Evolutionary conservation across 108 stramenopile species (phyloP).

Genomic region (Parmales sp.): DNA sequence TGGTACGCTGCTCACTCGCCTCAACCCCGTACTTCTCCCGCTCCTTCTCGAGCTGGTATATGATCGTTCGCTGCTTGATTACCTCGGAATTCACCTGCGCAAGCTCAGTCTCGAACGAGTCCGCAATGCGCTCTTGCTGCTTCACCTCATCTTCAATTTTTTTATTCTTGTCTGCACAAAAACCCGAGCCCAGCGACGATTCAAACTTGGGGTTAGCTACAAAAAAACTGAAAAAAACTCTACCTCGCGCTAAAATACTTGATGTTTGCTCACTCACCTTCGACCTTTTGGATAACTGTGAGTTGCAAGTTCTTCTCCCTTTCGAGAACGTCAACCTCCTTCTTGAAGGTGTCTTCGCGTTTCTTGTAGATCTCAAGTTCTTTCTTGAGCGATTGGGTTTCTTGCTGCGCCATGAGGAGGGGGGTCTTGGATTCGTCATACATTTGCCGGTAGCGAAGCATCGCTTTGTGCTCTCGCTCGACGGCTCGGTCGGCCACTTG

Average conservation of each 20-base stretch:
- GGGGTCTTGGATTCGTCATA: slow-evolving; percentile 36
- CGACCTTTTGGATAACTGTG: slow-evolving; percentile 27
- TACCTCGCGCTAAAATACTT: too few relatives aligned
- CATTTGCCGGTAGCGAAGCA: slow-evolving; percentile 17
- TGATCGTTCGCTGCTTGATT: slow-evolving; percentile 29
- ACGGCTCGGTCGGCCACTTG: slow-evolving; percentile 31
- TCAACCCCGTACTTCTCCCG: slow-evolving; percentile 57
- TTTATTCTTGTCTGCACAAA: slow-evolving; percentile 44
- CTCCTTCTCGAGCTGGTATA: slow-evolving; percentile 59
- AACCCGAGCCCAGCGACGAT: too few relatives aligned
- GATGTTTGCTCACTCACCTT: too few relatives aligned
- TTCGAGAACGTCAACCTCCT: slow-evolving; percentile 35
- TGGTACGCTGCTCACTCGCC: slow-evolving; percentile 40
- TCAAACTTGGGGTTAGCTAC: too few relatives aligned
- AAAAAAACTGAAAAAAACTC: too few relatives aligned
- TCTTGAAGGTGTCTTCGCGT: slow-evolving; percentile 26
- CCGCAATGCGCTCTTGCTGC: slow-evolving; percentile 43
- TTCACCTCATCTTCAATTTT: slow-evolving; percentile 33
- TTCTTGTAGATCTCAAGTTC: slow-evolving; percentile 29
- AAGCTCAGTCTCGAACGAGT: slow-evolving; percentile 50
- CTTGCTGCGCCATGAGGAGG: slow-evolving; percentile 20
- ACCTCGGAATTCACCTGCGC: slow-evolving; percentile 33
- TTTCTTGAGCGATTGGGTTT: slow-evolving; percentile 34
- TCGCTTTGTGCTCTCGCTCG: slow-evolving; percentile 36
- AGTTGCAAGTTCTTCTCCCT: slow-evolving; percentile 32